A percentile compares a stretch with the other conserved stretches of the same genome.
Conservation (phyloP, 495 filamentous ascomycete species). For the Ascodesmis nigricans region DNA sequence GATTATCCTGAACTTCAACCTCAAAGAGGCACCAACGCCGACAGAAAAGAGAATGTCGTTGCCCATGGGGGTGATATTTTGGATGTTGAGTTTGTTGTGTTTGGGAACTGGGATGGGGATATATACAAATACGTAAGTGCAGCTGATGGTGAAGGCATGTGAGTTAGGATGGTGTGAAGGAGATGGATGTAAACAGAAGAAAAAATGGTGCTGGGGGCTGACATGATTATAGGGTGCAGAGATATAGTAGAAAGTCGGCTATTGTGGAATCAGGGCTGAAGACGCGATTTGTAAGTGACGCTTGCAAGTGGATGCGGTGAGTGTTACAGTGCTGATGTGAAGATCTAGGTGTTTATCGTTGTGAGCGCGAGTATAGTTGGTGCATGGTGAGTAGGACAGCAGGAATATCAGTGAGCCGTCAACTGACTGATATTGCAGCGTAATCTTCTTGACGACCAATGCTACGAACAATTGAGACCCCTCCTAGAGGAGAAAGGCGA, state of each 20-base stretch:
- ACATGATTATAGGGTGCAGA: slow-evolving; percentile 32
- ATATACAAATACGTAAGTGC: slow-evolving; percentile 37
- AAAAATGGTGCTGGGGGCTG: slow-evolving; percentile 1
- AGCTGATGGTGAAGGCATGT: not conserved
- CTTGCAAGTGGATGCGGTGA: not conserved
- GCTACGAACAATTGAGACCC: too few species aligned
- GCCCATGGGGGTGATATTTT: slow-evolving; percentile 76
- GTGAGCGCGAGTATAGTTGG: slow-evolving; percentile 63
- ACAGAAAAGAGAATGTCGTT: slow-evolving; percentile 55
- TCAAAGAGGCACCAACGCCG: slow-evolving; percentile 44
- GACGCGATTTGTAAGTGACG: slow-evolving; percentile 44
- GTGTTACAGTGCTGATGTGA: not conserved
- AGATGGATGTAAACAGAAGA: not conserved
- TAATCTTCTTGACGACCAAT: slow-evolving; percentile 14
- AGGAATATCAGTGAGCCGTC: not conserved
- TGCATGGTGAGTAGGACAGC: slow-evolving; percentile 32
- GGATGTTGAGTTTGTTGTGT: slow-evolving; percentile 54
- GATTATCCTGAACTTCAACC: slow-evolving; percentile 81
- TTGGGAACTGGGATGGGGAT: slow-evolving; percentile 58
- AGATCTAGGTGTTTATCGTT: slow-evolving; percentile 40
- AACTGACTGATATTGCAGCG: slow-evolving; percentile 1
- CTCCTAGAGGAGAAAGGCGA: too few species aligned
- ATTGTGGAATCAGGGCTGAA: slow-evolving; percentile 88
- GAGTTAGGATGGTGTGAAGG: slow-evolving; percentile 17
- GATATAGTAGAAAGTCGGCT: slow-evolving; percentile 54